Conservation (phyloP, 208 protist species). For the Willaertia magna region DNA sequence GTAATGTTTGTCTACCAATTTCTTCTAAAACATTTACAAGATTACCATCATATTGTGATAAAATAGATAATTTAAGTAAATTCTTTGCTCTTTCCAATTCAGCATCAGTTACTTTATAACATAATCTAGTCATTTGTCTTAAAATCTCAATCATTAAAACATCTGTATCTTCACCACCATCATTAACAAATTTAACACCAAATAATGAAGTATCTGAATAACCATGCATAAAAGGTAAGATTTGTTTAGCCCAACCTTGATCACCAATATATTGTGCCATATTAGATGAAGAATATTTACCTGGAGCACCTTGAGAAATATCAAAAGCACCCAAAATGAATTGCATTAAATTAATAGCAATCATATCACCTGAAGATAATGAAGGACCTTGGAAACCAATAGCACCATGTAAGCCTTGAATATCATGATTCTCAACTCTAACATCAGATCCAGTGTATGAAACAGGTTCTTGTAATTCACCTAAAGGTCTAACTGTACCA, state of each 20-base stretch:
- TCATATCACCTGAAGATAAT: not conserved
- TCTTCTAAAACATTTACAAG: not conserved
- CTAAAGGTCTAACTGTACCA: not conserved
- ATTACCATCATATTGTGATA: not conserved
- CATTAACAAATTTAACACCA: not conserved
- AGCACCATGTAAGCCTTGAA: not conserved
- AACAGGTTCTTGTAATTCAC: not conserved
- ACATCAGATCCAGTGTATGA: not conserved
- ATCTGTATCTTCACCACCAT: not conserved
- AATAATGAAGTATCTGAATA: slow-evolving; percentile 1
- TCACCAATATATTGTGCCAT: not conserved
- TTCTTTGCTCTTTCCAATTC: slow-evolving; percentile 10
- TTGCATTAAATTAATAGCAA: not conserved
- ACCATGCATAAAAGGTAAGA: not conserved
- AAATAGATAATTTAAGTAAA: not conserved
- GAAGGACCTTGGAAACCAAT: not conserved
- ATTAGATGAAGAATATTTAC: not conserved
- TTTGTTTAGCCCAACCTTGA: not conserved
- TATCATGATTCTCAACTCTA: not conserved
- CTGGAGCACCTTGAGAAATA: not conserved
- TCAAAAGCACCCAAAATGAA: not conserved
- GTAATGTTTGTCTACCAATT: not conserved
- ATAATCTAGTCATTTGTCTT: not conserved
- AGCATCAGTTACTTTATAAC: not conserved
- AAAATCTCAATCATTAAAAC: not conserved